Percentiles rank a stretch among this genome's conserved stretches.
Conservation (phyloP, 2,329 filamentous ascomycete species). For the Aspergillus carbonarius region DNA sequence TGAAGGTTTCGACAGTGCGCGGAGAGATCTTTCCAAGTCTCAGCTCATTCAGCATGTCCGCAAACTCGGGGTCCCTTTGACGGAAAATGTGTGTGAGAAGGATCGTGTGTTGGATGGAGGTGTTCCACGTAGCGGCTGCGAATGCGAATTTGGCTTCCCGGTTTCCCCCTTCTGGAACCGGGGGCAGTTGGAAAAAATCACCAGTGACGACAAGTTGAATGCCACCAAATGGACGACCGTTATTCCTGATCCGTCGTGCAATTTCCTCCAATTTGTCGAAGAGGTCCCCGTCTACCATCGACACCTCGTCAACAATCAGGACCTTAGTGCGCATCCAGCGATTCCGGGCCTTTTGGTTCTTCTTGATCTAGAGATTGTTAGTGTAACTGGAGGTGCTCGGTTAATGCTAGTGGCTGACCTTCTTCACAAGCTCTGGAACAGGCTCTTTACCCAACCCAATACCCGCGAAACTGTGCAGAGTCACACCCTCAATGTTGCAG, state of each 20-base stretch:
- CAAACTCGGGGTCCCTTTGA: constrained; percentile 87
- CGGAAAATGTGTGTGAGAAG: constrained; percentile 94
- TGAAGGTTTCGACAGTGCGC: constrained; percentile 76
- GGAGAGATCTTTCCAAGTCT: constrained; percentile 77
- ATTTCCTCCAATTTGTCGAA: constrained; percentile 95
- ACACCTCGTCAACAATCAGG: constrained; percentile 90
- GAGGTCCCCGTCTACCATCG: constrained; percentile 96
- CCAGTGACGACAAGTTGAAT: constrained; percentile 95
- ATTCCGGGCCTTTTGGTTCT: constrained; percentile 81
- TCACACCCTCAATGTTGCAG: constrained; percentile 95
- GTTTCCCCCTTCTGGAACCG: constrained; percentile 72
- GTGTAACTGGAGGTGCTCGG: background rate
- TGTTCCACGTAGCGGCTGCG: constrained; percentile 86
- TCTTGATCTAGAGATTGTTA: constrained; percentile 59
- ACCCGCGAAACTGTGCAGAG: constrained; percentile 91
- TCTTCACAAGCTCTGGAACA: constrained; percentile 76
- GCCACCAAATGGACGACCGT: constrained; percentile 88
- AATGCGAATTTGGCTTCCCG: constrained; percentile 85
- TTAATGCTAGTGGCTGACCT: constrained; percentile 42
- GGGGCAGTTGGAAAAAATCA: constrained; percentile 96
- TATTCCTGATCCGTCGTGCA: constrained; percentile 81
- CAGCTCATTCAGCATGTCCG: constrained; percentile 97
- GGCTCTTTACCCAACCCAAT: constrained; percentile 94
- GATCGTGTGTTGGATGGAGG: constrained; percentile 92
- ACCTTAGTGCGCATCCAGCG: constrained; percentile 87